Base-by-base conservation (phyloP, 352 stramenopile genomes). In the Phytophthora citrophthora region DNA sequence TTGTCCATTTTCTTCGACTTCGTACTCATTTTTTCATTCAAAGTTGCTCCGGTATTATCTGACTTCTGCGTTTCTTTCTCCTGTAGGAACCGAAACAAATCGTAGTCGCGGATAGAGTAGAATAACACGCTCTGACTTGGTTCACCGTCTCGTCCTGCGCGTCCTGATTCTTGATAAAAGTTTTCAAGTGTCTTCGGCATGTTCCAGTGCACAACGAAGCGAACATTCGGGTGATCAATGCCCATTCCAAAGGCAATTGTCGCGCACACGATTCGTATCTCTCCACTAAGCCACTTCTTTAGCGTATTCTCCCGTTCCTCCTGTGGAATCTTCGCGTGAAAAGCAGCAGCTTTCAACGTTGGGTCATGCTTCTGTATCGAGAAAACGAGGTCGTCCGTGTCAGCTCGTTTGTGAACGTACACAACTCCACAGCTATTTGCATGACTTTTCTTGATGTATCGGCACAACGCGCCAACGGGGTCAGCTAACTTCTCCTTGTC, bases 141-240 rank as follows among this genome's bases (percentile, higher is more conserved):
- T 6, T 89, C 39, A 15, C 96, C 96, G 73, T 99, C 97, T 45
- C 97, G 82, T 16, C 97, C 97, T 13, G 94, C 97, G 40, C 97
- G 81, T 0, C 97, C 97, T 3, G 88, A 93, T 82, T 99, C 96
- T 76, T 99, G 96, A 71, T 98, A 99, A 64, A 99, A 98, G 10
- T 90, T 95, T 68, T 99, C 97, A 5, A 99, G 67, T 13, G 86
- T 95, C 64, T 89, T 91, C n/a, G 82, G 81, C 36, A 89, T 74
- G 40, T 89, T 90, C 68, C 93, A 94, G 65, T 98, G 91, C 18
- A 97, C 69, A 6, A 98, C 89, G 54, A 97, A 97, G 43, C 89
- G 83, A 40, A 97, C 89, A 23, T 88, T 67, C n/a, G 90, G 74
- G 52, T 97, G 95, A 66, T 98, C 91, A 38, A 98, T 98, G 45